Evolutionary conservation across 768 basidiomycete genomes (phyloP).

Genomic region (Agaricus subrufescens): DNA sequence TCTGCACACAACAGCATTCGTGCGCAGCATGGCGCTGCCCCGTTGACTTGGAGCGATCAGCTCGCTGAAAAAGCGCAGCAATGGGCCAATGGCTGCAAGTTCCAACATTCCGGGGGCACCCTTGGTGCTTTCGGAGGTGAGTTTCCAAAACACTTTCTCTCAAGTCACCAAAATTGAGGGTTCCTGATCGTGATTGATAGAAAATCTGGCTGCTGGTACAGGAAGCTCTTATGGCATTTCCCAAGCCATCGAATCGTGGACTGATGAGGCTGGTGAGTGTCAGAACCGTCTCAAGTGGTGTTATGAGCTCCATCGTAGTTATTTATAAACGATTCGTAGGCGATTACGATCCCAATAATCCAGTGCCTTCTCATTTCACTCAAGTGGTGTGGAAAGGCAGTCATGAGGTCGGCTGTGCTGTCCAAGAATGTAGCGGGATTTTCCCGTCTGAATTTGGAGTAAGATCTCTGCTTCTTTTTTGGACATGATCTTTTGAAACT

Average conservation of each 20-base stretch:
- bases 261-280: slow-evolving; percentile 59
- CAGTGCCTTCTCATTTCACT: slow-evolving; percentile 63
- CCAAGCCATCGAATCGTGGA: slow-evolving; percentile 55
- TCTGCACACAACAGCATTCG: slow-evolving; percentile 59
- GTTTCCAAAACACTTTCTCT: slow-evolving; percentile 11
- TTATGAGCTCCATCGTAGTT: neutral
- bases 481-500: neutral
- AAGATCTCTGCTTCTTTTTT: slow-evolving; percentile 18
- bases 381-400: slow-evolving; percentile 74
- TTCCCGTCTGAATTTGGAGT: slow-evolving; percentile 54
- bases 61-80: slow-evolving; percentile 60
- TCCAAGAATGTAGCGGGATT: slow-evolving; percentile 51
- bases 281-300: neutral
- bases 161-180: neutral
- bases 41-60: slow-evolving; percentile 59
- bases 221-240: slow-evolving; percentile 44
- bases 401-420: slow-evolving; percentile 60
- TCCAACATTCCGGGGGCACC: slow-evolving; percentile 63
- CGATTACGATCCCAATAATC: slow-evolving; percentile 52
- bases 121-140: slow-evolving; percentile 62
- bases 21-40: slow-evolving; percentile 55
- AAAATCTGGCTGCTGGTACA: slow-evolving; percentile 76
- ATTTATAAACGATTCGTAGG: slow-evolving; percentile 27
- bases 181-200: slow-evolving; percentile 24
- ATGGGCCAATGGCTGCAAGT: slow-evolving; percentile 67